phyloP scores from a whole-genome alignment of 2,329 filamentous ascomycete species.

The Metarhizium album region DNA sequence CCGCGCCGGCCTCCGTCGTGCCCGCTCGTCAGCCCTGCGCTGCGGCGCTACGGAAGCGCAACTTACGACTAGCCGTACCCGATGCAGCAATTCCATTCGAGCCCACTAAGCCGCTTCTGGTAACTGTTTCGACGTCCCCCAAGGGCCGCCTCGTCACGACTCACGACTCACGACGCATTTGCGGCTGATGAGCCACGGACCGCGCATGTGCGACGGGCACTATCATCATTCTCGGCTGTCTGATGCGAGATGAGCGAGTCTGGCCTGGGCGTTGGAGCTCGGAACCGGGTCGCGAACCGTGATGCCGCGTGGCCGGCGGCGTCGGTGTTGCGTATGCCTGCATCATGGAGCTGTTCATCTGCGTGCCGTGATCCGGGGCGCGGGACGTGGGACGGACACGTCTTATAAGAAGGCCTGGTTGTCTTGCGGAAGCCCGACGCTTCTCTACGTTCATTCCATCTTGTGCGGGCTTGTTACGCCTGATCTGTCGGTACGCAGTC shows the following conservation, averaged over 20 bases:
- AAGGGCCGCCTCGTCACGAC: background rate
- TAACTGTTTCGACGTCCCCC: slow-evolving; percentile 1
- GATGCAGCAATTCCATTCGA: background rate
- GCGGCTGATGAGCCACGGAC: background rate
- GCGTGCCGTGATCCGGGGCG: background rate
- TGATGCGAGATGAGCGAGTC: background rate
- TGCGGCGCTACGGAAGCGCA: background rate
- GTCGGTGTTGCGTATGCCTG: background rate
- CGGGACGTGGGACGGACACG: too few relatives aligned
- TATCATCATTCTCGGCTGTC: background rate
- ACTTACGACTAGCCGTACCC: too few relatives aligned
- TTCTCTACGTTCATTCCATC: too few relatives aligned
- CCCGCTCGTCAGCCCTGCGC: background rate
- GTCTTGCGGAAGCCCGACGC: too few relatives aligned
- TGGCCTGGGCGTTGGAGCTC: background rate
- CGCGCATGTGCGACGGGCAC: too few relatives aligned
- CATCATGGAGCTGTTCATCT: too few relatives aligned
- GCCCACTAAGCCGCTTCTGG: background rate
- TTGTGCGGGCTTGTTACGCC: too few relatives aligned
- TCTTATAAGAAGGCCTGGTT: background rate
- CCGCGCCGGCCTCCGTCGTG: background rate
- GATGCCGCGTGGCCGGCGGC: background rate
- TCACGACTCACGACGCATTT: too few relatives aligned
- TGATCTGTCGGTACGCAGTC: too few relatives aligned
- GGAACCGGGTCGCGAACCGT: too few relatives aligned